These are phyloP conservation scores for Bipolaris oryzae DNA, from an alignment of 2,329 filamentous ascomycete species.

Conservation along the genomic window DNA sequence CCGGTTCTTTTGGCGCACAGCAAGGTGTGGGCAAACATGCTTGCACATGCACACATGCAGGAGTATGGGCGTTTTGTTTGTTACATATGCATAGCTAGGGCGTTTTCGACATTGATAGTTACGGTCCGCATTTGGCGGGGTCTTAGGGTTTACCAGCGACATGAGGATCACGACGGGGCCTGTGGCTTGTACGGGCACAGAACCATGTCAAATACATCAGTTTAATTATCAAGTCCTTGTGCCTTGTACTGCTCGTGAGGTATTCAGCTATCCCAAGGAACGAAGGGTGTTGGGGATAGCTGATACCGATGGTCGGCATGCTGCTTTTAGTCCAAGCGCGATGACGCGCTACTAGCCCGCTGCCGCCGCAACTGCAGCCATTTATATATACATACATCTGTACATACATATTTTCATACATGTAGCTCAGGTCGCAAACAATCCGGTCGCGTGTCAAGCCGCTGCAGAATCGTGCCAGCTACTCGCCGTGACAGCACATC, in stretches of 20 bases:
- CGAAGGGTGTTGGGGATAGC: too few relatives aligned
- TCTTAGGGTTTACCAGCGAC: conserved; percentile 5
- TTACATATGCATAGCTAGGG: conserved; percentile 35
- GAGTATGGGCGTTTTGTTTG: conserved; percentile 12
- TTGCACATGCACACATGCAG: conserved; percentile 18
- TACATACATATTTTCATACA: too few relatives aligned
- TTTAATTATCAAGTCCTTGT: neutral
- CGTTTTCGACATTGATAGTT: conserved; percentile 16
- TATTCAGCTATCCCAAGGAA: neutral
- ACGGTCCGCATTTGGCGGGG: conserved; percentile 12
- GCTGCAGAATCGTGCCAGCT: neutral
- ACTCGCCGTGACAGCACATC: neutral
- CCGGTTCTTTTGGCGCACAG: conserved; percentile 8
- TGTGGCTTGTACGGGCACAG: conserved; percentile 1
- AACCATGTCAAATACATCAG: conserved; percentile 2
- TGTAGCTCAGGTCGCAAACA: conserved; percentile 13
- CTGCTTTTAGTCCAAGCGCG: neutral
- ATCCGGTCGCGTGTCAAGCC: neutral
- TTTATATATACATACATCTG: too few relatives aligned
- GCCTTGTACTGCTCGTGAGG: neutral
- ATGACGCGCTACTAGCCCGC: conserved; percentile 19
- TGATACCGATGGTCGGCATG: neutral
- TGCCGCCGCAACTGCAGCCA: conserved; percentile 6
- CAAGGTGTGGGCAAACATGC: conserved; percentile 17
- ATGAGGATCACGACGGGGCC: neutral